Evolutionary conservation across 2,329 filamentous ascomycete genomes (phyloP).

Genomic region (Tolypocladium album): DNA sequence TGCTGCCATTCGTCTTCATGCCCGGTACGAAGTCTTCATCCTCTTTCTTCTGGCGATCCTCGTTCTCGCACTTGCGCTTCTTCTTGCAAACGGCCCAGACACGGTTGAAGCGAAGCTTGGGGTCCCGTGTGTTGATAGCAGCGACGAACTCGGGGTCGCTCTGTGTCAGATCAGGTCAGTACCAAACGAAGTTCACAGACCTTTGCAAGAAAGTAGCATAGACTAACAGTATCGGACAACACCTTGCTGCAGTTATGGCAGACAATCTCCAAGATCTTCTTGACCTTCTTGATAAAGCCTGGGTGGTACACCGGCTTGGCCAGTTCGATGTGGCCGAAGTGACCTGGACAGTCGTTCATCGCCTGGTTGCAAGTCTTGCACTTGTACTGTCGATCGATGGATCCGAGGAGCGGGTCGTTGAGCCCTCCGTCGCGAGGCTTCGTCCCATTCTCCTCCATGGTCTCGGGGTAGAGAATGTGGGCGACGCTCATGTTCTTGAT

Average conservation of each 20-base stretch:
- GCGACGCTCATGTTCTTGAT: slow-evolving; percentile 98
- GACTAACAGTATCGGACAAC: slow-evolving; percentile 94
- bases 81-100: slow-evolving; percentile 91
- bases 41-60: slow-evolving; percentile 57
- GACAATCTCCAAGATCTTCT: slow-evolving; percentile 97
- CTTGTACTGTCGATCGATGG: slow-evolving; percentile 89
- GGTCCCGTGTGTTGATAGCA: slow-evolving; percentile 77
- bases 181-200: slow-evolving; percentile 36
- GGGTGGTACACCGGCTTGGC: slow-evolving; percentile 89
- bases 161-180: slow-evolving; percentile 53
- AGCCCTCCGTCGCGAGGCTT: slow-evolving; percentile 85
- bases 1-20: slow-evolving; percentile 37
- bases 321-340: slow-evolving; percentile 98
- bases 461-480: slow-evolving; percentile 96
- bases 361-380: slow-evolving; percentile 95
- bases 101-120: slow-evolving; percentile 85
- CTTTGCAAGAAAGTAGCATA: slow-evolving; percentile 40
- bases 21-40: slow-evolving; percentile 56
- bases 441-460: slow-evolving; percentile 92
- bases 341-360: slow-evolving; percentile 91
- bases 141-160: slow-evolving; percentile 73
- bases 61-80: slow-evolving; percentile 74
- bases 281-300: slow-evolving; percentile 98
- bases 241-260: slow-evolving; percentile 99
- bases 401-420: slow-evolving; percentile 91